Evolutionary conservation across 1,284 basidiomycete genomes (phyloP).

Genomic region (Cronartium ribicola): DNA sequence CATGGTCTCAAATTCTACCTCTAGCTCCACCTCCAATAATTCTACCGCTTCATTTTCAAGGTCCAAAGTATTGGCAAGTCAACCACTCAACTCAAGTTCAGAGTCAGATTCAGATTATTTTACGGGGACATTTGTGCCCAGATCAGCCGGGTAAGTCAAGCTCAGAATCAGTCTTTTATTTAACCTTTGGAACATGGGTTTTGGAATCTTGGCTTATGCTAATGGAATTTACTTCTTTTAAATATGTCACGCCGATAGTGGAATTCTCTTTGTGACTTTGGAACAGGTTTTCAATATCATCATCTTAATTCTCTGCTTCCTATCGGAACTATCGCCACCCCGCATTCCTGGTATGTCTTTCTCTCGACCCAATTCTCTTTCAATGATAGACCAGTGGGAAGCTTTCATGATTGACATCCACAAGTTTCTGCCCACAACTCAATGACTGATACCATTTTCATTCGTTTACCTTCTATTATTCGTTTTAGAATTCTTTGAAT

Average conservation of each 20-base stretch:
- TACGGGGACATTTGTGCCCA: constrained; percentile 26
- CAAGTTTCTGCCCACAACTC: constrained; percentile 7
- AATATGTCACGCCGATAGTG: not conserved
- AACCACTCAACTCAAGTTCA: not conserved
- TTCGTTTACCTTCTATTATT: not conserved
- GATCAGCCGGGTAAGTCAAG: constrained; percentile 28
- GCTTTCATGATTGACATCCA: constrained; percentile 21
- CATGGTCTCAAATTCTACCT: not conserved
- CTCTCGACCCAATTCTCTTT: not conserved
- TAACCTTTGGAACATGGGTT: not conserved
- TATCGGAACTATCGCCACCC: constrained; percentile 35
- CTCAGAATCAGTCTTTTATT: not conserved
- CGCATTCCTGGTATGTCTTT: constrained; percentile 20
- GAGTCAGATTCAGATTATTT: constrained; percentile 25
- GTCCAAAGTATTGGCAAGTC: not conserved
- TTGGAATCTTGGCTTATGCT: no score
- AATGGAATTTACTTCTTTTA: no score
- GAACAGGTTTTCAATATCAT: constrained; percentile 30
- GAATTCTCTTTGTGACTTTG: constrained; percentile 35
- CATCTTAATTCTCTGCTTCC: constrained; percentile 29
- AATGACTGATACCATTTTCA: not conserved
- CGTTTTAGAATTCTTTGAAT: constrained; percentile 17
- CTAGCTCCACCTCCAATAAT: not conserved
- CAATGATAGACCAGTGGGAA: constrained; percentile 2
- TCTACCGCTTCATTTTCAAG: not conserved